Conservation (phyloP, 2,329 filamentous ascomycete genomes). For the Penicillium psychrosexuale region DNA sequence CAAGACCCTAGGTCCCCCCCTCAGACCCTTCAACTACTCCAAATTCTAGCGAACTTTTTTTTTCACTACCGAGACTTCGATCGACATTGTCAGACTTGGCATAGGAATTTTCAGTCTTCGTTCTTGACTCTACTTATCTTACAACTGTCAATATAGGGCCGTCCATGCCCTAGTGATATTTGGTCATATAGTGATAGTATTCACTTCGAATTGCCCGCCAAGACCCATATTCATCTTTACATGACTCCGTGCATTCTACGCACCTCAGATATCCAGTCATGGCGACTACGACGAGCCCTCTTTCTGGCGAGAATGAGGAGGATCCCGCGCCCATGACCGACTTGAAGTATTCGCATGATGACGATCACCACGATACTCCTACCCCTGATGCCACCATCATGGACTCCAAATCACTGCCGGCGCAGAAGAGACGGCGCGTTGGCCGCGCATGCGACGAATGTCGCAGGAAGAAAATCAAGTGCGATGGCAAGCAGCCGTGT, state of each 20-base stretch:
- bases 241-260: constrained; percentile 19
- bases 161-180: constrained; percentile 7
- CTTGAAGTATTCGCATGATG: constrained; percentile 14
- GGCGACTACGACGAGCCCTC: constrained; percentile 25
- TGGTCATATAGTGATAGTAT: background rate
- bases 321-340: constrained; percentile 22
- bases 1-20: background rate
- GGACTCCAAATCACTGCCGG: constrained; percentile 46
- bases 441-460: constrained; percentile 81
- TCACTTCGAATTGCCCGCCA: constrained; percentile 19
- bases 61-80: too few relatives aligned
- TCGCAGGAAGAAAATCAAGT: constrained; percentile 82
- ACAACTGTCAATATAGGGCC: constrained; percentile 13
- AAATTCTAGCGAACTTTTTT: background rate
- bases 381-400: constrained; percentile 23
- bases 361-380: constrained; percentile 15
- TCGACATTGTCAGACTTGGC: background rate
- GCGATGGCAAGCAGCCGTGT: constrained; percentile 80
- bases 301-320: constrained; percentile 31
- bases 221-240: constrained; percentile 18
- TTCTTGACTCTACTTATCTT: background rate
- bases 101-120: background rate
- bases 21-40: background rate
- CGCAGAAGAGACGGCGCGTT: constrained; percentile 74
- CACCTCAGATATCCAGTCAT: constrained; percentile 20